Evolutionary conservation across 2,329 filamentous ascomycete genomes (phyloP).

Genomic region (Colletotrichum gigasporum): DNA sequence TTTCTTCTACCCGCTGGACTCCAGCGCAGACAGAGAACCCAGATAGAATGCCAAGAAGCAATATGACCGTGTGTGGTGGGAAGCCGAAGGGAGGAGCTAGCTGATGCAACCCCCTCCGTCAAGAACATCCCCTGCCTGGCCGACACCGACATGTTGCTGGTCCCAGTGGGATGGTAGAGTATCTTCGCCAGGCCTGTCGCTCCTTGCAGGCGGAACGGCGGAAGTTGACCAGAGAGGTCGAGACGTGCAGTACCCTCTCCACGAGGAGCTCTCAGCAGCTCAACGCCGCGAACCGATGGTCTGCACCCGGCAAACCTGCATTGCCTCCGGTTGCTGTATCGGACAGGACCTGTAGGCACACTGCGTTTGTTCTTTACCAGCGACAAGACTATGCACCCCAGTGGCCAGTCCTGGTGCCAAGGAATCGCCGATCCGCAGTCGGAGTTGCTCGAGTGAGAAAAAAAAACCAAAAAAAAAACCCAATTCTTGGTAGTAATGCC

Average conservation of each 20-base stretch:
- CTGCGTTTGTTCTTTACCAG: not conserved
- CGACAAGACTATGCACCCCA: not conserved
- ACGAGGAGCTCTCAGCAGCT: slow-evolving; percentile 14
- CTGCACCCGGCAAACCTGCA: not conserved
- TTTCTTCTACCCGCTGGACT: no score
- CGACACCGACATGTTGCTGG: not conserved
- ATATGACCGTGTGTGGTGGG: not conserved
- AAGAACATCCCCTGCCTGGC: not conserved
- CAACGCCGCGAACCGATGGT: not conserved
- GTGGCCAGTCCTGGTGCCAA: not conserved
- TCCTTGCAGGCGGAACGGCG: slow-evolving; percentile 31
- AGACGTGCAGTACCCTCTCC: slow-evolving; percentile 20
- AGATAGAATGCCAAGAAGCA: not conserved
- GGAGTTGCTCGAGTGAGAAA: not conserved
- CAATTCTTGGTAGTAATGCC: not conserved
- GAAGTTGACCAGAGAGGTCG: slow-evolving; percentile 28
- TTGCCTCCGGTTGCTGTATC: not conserved
- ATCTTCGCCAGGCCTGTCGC: slow-evolving; percentile 10
- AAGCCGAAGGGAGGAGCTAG: not conserved
- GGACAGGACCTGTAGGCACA: not conserved
- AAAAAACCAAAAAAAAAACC: not conserved
- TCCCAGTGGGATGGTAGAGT: slow-evolving; percentile 24
- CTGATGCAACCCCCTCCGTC: slow-evolving; percentile 18
- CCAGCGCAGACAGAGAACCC: not conserved
- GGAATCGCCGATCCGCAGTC: not conserved